Percentiles rank a stretch among this genome's conserved stretches.
Conservation (phyloP, 2,329 filamentous ascomycete species). For the Chrysoporthe cubensis region DNA sequence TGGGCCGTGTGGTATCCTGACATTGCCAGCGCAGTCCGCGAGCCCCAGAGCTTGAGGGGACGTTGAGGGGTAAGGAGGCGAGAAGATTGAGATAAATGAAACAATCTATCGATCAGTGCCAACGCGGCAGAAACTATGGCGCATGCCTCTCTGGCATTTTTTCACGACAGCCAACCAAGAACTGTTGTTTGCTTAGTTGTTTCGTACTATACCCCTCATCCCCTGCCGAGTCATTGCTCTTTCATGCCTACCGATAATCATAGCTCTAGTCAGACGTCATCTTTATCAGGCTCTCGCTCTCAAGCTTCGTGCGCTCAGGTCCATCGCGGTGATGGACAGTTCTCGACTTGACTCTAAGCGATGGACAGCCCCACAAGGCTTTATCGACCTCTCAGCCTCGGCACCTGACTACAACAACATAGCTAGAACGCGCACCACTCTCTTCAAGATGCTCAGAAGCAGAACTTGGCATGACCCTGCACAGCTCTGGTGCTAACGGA, state of each 20-base stretch:
- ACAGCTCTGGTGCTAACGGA: neutral
- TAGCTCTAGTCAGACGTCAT: neutral
- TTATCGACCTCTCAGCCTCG: neutral
- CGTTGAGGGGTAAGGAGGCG: constrained; percentile 11
- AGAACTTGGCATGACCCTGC: neutral
- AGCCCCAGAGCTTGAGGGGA: neutral
- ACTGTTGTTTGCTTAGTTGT: neutral
- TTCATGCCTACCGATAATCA: neutral
- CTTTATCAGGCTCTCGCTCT: neutral
- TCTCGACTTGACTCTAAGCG: neutral
- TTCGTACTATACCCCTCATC: neutral
- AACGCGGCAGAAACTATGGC: neutral
- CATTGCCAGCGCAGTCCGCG: neutral
- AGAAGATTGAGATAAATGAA: constrained; percentile 16
- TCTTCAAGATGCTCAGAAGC: neutral
- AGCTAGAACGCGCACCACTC: neutral
- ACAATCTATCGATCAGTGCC: constrained; percentile 17
- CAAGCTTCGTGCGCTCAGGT: neutral
- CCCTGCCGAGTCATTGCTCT: neutral
- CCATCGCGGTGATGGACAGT: neutral
- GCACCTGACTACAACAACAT: neutral
- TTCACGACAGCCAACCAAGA: constrained; percentile 3
- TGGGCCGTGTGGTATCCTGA: constrained; percentile 9
- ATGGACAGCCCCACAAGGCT: neutral
- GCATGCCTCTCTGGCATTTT: neutral